A percentile compares a stretch with the other conserved stretches of the same genome.
These are phyloP conservation scores for Orbilia quercus DNA, from an alignment of 2,329 filamentous ascomycete genomes.

Conservation along the genomic window DNA sequence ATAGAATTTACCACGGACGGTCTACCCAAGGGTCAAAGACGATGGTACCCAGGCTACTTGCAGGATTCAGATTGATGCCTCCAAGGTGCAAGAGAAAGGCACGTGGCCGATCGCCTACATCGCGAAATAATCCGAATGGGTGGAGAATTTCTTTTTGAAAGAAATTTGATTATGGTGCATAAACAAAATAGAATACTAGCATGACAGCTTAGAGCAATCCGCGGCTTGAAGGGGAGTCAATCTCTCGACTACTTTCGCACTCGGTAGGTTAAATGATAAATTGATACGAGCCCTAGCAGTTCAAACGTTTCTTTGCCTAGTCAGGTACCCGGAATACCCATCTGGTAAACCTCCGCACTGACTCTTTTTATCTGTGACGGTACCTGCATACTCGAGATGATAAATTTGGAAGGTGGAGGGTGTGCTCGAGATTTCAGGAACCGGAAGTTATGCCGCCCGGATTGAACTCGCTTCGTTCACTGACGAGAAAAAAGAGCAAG, in stretches of 20 bases:
- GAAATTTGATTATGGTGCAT: conserved; percentile 31
- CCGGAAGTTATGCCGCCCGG: conserved; percentile 30
- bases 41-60: conserved; percentile 19
- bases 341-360: conserved; percentile 44
- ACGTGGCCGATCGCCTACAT: conserved; percentile 52
- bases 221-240: conserved; percentile 17
- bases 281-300: conserved; percentile 38
- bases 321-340: conserved; percentile 13
- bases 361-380: conserved; percentile 47
- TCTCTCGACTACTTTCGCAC: conserved; percentile 16
- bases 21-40: conserved; percentile 10
- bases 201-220: conserved; percentile 55
- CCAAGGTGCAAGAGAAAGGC: conserved; percentile 1
- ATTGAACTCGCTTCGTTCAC: conserved; percentile 31
- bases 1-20: conserved; percentile 49
- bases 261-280: conserved; percentile 51
- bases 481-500: conserved; percentile 15
- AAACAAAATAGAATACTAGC: conserved; percentile 28
- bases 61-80: conserved; percentile 27
- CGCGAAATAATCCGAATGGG: conserved; percentile 48
- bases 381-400: conserved; percentile 54
- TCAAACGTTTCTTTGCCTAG: neutral
- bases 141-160: neutral
- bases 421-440: conserved; percentile 35
- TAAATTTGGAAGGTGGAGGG: conserved; percentile 49